Conservation (phyloP, 352 stramenopile species). For the Phytophthora macrochlamydospora region DNA sequence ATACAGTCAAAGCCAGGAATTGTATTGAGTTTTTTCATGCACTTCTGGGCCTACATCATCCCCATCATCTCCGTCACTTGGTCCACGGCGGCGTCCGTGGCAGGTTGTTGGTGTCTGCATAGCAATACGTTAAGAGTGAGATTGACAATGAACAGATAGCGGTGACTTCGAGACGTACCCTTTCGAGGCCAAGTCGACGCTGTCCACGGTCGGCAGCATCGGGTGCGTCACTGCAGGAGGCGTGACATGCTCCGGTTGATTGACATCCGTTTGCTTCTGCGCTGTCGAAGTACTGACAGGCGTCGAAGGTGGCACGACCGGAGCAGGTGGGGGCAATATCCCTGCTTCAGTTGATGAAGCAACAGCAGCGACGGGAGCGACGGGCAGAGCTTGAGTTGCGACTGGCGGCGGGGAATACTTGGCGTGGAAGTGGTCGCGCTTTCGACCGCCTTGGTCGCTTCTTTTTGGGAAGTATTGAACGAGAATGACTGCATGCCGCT, state of each 20-base stretch:
- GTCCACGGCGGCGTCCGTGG: conserved; percentile 21
- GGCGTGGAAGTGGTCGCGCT: not conserved
- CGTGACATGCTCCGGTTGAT: conserved; percentile 36
- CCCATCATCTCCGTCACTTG: conserved; percentile 43
- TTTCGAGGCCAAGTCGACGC: conserved; percentile 28
- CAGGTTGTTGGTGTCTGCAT: conserved; percentile 18
- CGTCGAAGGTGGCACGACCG: conserved; percentile 25
- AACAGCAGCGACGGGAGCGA: conserved; percentile 8
- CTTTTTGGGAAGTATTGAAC: conserved; percentile 65
- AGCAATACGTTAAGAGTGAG: conserved; percentile 3
- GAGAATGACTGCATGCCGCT: conserved; percentile 66
- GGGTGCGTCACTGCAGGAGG: conserved; percentile 15
- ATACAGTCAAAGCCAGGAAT: not conserved
- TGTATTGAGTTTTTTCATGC: conserved; percentile 9
- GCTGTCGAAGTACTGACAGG: conserved; percentile 17
- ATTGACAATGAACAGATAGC: conserved; percentile 6
- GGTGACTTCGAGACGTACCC: conserved; percentile 29
- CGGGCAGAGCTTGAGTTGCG: conserved; percentile 13
- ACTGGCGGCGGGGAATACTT: conserved; percentile 2
- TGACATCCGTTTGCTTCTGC: conserved; percentile 36
- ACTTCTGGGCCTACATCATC: conserved; percentile 22
- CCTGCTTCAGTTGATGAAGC: not conserved
- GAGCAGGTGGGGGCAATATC: conserved; percentile 20
- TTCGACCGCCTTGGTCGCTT: conserved; percentile 32
- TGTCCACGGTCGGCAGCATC: conserved; percentile 20